Evolutionary conservation across 495 filamentous ascomycete genomes (phyloP).

Genomic region (Podospora fimiseda): DNA sequence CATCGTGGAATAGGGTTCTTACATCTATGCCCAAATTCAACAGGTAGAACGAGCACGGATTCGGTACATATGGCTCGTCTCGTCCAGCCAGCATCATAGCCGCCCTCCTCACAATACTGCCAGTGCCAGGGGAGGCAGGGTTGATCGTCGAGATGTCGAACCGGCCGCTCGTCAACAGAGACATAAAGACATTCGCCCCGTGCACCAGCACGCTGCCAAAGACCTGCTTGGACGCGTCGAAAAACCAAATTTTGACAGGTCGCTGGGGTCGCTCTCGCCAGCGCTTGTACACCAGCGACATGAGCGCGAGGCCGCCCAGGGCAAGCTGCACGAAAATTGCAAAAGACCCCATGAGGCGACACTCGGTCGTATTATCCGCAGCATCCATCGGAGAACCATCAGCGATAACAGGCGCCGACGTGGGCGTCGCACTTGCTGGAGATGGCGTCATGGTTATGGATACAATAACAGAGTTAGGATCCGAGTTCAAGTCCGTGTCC

Average conservation of each 20-base stretch:
- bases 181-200: constrained; percentile 87
- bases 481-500: too few relatives aligned
- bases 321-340: constrained; percentile 84
- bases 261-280: constrained; percentile 88
- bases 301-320: constrained; percentile 74
- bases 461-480: too few relatives aligned
- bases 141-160: constrained; percentile 48
- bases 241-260: constrained; percentile 90
- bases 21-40: constrained; percentile 94
- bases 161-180: constrained; percentile 82
- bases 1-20: constrained; percentile 39
- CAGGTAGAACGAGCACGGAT: constrained; percentile 94
- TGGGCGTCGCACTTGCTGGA: not conserved
- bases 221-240: constrained; percentile 97
- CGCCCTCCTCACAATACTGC: constrained; percentile 6
- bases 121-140: constrained; percentile 22
- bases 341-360: constrained; percentile 75
- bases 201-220: constrained; percentile 87
- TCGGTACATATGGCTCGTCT: constrained; percentile 62
- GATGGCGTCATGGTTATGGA: constrained; percentile 21
- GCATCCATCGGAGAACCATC: constrained; percentile 28
- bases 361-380: constrained; percentile 52
- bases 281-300: constrained; percentile 86
- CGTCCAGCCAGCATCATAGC: constrained; percentile 30
- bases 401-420: constrained; percentile 18